Base-by-base conservation (phyloP, 2,329 filamentous ascomycete species). In the Fusarium falciforme region DNA sequence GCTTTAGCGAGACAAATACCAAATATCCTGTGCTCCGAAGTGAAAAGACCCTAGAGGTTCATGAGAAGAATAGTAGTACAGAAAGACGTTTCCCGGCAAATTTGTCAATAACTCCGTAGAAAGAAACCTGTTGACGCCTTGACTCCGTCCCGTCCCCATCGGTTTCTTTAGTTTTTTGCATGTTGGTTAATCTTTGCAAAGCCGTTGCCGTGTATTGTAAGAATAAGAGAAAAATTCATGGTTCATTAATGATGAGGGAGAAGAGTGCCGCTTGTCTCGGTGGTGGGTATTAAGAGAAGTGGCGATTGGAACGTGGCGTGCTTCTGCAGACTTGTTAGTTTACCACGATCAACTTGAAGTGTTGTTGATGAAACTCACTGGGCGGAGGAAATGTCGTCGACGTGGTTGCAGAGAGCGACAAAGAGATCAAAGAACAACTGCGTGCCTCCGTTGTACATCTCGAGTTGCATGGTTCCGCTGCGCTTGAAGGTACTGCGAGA, bases 391-490 rank as follows among this genome's bases (percentile, higher is more conserved):
- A 92, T 88, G 78, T 92, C 93, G 81, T 91, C 94, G 80, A 97
- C 93, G 80, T 97, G 94, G 81, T 98, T 97, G 84, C 93, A 95
- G 84, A 98, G 90, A 20, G 95, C 94, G 60, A 98, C 95, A 81
- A 98, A 98, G 52, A 98, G 87, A 80, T 98, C 95, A 81, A 98
- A 98, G 86, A 97, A 98, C 68, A 97, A 87, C 79, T 93, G 89
- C 1, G 87, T 93, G 63, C 94, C 94, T 31, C 95, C 95, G 71
- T 91, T 90, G 82, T 93, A 93, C 95, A 98, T 98, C 85, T 98
- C 95, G 76, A 94, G 90, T 84, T 98, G 95, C 95, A 98, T 97
- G 5, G 95, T 98, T 64, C 95, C 94, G 83, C 94, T 97, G 64
- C 94, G 89, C 87, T 97, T 98, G 85, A 98, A 98, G 3, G 94